Base-by-base conservation (phyloP, 2,329 filamentous ascomycete genomes). In the Colletotrichum ledebouriae region DNA sequence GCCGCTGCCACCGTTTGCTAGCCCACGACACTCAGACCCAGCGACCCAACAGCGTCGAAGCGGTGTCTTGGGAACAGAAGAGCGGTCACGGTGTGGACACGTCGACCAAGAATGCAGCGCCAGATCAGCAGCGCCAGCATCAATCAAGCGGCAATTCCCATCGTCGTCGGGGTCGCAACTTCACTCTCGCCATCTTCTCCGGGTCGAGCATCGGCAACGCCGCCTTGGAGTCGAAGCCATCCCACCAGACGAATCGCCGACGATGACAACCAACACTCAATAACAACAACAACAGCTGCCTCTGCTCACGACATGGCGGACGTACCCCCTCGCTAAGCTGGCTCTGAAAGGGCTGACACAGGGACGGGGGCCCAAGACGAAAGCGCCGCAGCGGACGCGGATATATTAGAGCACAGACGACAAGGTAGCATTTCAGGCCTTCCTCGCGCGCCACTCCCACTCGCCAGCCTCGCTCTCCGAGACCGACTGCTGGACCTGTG, bases 401-500 rank as follows among this genome's bases (percentile, higher is more conserved):
- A 56, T 56, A 15, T 11, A 4, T 6, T 56, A 34, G 53, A 56
- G 4, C 1, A n/a, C 29, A 1, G 53, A 56, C 37, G 53, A 56
- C 10, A 41, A 25, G 34, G 4, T 25, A 1, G 20, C 37, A 9
- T 41, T 56, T 12, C 53, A 17, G 6, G 37, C 17, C n/a, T 56
- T 56, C 53, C 53, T 56, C 34, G 53, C 53, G 37, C 53, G 29
- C 15, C 53, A 56, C 37, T 56, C 53, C 5, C 53, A 56, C 53
- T 56, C 53, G 17, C 53, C 53, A 7, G 53, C 53, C 10, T 56
- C 53, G 17, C 37, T 42, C 11, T 56, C 53, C 9, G 9, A 25
- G 15, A 41, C 53, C 10, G 34, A 56, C 17, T 17, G 53, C 37
- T 33, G 13, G n/a, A 22, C 33, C 17, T 56, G 53, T 20, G 37